These are phyloP conservation scores for Thalassiosira mediterranea DNA, from an alignment of 352 stramenopile species.

Conservation along the genomic window DNA sequence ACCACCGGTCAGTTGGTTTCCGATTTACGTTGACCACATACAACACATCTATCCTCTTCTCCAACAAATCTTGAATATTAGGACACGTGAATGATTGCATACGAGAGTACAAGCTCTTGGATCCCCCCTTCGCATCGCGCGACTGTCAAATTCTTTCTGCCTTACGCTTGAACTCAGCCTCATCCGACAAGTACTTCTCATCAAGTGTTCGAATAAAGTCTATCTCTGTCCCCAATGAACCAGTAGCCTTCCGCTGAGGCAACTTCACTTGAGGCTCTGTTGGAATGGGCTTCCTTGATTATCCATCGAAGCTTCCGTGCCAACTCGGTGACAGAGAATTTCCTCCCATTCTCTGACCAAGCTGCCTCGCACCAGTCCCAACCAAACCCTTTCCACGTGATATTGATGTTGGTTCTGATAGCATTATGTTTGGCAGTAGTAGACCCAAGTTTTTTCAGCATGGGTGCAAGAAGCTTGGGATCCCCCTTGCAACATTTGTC, in stretches of 20 bases:
- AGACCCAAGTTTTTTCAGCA: conserved; percentile 7
- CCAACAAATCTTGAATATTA: conserved; percentile 23
- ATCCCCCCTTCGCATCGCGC: conserved; percentile 3
- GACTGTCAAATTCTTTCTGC: conserved; percentile 8
- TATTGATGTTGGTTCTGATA: conserved; percentile 27
- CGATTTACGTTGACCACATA: background rate
- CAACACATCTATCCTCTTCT: conserved; percentile 27
- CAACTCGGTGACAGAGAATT: conserved; percentile 23
- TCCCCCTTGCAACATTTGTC: conserved; percentile 6
- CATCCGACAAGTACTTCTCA: conserved; percentile 25
- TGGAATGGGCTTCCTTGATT: conserved; percentile 19
- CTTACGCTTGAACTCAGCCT: conserved; percentile 22
- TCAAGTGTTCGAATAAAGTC: conserved; percentile 17
- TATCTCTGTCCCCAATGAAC: conserved; percentile 27
- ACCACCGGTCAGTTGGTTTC: background rate
- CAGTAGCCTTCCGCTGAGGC: conserved; percentile 3
- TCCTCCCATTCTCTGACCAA: conserved; percentile 30
- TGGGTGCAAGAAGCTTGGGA: conserved; percentile 10
- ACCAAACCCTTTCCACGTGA: conserved; percentile 27
- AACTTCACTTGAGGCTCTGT: conserved; percentile 11
- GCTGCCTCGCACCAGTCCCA: conserved; percentile 22
- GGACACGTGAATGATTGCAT: conserved; percentile 19
- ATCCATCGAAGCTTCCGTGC: conserved; percentile 24
- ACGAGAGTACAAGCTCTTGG: conserved; percentile 20
- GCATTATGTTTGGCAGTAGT: conserved; percentile 11